Conservation (phyloP, 2,329 filamentous ascomycete genomes). For the Penicillium sp. region DNA sequence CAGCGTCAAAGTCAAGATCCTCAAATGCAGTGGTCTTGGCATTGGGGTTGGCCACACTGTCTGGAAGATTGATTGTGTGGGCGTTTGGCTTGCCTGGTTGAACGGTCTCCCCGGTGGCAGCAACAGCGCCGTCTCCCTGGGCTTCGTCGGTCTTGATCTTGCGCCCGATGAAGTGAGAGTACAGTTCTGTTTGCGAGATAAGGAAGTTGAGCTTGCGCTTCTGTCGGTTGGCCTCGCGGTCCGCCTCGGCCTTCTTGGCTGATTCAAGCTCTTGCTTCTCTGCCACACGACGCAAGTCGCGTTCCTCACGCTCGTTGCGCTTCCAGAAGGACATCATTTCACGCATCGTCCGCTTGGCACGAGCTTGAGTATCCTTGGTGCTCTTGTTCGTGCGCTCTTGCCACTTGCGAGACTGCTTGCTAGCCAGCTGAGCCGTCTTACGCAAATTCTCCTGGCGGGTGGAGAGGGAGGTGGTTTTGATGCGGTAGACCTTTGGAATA, state of each 20-base stretch:
- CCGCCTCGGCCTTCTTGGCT: constrained; percentile 93
- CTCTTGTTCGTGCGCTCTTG: constrained; percentile 98
- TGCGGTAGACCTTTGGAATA: constrained; percentile 85
- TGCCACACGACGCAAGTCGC: constrained; percentile 87
- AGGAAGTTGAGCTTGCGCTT: constrained; percentile 99
- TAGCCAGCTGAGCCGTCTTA: constrained; percentile 94
- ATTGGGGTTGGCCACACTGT: constrained; percentile 51
- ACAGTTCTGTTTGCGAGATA: constrained; percentile 97
- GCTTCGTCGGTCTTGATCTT: constrained; percentile 98
- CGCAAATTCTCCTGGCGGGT: constrained; percentile 94
- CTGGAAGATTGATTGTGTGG: constrained; percentile 50
- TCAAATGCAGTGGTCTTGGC: constrained; percentile 89
- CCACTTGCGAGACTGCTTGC: constrained; percentile 96
- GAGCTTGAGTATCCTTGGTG: constrained; percentile 93
- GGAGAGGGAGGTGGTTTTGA: constrained; percentile 80
- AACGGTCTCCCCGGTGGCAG: constrained; percentile 50
- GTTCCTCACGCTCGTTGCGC: constrained; percentile 94
- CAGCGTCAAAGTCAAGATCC: constrained; percentile 91
- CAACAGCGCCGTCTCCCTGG: constrained; percentile 77
- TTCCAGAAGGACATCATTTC: constrained; percentile 99
- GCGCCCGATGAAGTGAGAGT: constrained; percentile 98
- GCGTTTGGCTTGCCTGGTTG: constrained; percentile 35
- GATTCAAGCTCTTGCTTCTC: constrained; percentile 96
- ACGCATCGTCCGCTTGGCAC: constrained; percentile 96
- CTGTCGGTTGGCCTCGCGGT: constrained; percentile 94